phyloP scores from a whole-genome alignment of 805 yeast genomes.

The Kodamaea laetipori region DNA sequence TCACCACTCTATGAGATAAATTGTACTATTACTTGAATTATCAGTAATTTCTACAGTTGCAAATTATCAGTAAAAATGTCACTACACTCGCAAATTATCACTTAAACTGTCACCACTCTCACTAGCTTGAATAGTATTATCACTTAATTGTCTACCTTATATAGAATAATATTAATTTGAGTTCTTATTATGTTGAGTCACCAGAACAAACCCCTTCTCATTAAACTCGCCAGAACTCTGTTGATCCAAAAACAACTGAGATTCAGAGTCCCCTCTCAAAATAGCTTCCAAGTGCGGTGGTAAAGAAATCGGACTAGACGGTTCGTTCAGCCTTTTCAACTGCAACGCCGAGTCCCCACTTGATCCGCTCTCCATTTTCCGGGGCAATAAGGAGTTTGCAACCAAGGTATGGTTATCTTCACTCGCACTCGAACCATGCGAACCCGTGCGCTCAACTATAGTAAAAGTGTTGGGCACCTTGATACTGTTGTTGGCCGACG shows the following conservation, averaged over 20 bases:
- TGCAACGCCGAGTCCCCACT: not conserved
- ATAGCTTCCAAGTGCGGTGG: conserved; percentile 2
- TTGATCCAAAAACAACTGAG: not conserved
- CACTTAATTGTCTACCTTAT: too few relatives aligned
- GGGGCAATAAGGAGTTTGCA: not conserved
- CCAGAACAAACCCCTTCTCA: conserved; percentile 4
- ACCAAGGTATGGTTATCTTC: conserved; percentile 3
- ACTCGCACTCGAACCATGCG: not conserved
- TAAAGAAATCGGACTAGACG: not conserved
- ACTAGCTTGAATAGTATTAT: too few relatives aligned
- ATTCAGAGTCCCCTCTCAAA: not conserved
- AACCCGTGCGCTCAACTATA: not conserved
- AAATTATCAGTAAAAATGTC: too few relatives aligned
- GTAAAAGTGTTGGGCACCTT: conserved; percentile 14
- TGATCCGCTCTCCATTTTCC: not conserved
- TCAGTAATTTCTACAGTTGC: too few relatives aligned
- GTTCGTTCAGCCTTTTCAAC: not conserved
- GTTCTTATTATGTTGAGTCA: not conserved
- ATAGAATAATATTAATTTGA: too few relatives aligned
- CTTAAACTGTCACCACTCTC: too few relatives aligned
- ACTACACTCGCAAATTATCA: too few relatives aligned
- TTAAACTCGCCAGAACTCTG: not conserved
- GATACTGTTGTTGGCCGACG: conserved; percentile 55
- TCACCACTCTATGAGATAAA: too few relatives aligned
- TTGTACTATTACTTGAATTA: too few relatives aligned